A percentile compares a stretch with the other conserved stretches of the same genome.
Evolutionary conservation across 371 early-diverging fungal genomes (phyloP).

Genomic region (Gilbertella persicaria): DNA sequence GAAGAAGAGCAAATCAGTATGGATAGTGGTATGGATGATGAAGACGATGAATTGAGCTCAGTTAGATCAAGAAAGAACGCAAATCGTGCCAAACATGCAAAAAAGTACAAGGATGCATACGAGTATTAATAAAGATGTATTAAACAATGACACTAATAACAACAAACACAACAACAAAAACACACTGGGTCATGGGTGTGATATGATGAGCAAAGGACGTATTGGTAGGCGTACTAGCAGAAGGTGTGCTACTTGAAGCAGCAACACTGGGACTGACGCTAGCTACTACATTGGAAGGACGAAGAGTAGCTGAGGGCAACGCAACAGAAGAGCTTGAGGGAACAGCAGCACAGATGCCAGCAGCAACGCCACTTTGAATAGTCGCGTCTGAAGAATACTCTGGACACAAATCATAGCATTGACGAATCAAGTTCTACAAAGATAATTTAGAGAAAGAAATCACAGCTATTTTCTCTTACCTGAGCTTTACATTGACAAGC

Average conservation of each 20-base stretch:
- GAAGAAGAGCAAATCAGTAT: neutral
- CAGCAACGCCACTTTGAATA: conserved; percentile 24
- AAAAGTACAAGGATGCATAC: neutral
- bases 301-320: conserved; percentile 3
- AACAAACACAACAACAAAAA: neutral
- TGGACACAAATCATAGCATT: conserved; percentile 38
- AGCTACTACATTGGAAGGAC: conserved; percentile 1
- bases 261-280: conserved; percentile 1
- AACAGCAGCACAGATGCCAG: conserved; percentile 32
- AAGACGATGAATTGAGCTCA: neutral
- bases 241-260: conserved; percentile 10
- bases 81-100: neutral
- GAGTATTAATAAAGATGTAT: neutral
- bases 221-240: neutral
- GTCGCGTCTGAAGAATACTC: conserved; percentile 23
- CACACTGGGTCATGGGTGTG: neutral
- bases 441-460: neutral
- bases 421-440: conserved; percentile 26
- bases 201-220: neutral
- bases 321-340: conserved; percentile 13
- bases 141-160: neutral
- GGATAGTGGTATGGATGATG: neutral
- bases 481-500: conserved; percentile 36
- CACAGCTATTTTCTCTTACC: conserved; percentile 4
- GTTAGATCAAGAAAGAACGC: neutral